These are phyloP conservation scores for Clavispora fructus DNA, from an alignment of 805 yeast genomes.

Conservation along the genomic window DNA sequence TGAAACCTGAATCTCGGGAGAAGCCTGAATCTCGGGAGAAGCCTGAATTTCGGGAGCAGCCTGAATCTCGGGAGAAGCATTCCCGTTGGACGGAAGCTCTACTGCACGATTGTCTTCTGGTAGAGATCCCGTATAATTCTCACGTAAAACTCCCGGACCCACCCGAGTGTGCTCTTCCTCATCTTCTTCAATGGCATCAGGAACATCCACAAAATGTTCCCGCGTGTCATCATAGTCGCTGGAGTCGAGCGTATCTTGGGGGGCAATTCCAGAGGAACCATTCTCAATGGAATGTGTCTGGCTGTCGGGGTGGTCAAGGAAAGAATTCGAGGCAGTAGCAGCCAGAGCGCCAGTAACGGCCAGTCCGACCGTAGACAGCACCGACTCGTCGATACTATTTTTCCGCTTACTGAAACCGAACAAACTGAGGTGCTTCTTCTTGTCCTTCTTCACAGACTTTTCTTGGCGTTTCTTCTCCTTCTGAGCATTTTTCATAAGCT, in stretches of 20 bases:
- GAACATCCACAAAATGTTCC: slow-evolving; percentile 13
- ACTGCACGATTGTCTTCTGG: background rate
- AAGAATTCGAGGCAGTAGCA: background rate
- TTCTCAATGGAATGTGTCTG: background rate
- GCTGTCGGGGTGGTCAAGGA: background rate
- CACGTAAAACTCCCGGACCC: background rate
- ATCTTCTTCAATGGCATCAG: slow-evolving; percentile 8
- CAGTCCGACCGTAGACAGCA: background rate
- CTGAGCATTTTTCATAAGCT: slow-evolving; percentile 5
- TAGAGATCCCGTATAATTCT: background rate
- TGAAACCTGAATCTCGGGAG: background rate
- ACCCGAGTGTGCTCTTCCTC: background rate
- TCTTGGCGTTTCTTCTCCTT: slow-evolving; percentile 2
- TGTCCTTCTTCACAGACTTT: slow-evolving; percentile 1
- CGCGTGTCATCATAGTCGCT: slow-evolving; percentile 1
- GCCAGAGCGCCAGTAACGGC: background rate
- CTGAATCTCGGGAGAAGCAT: background rate
- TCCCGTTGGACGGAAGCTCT: background rate
- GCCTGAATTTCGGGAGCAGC: background rate
- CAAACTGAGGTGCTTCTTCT: slow-evolving; percentile 5
- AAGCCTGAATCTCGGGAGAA: background rate
- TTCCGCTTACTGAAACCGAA: slow-evolving; percentile 7
- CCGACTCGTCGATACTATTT: slow-evolving; percentile 4
- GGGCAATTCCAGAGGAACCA: background rate
- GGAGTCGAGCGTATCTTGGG: background rate